Percentiles rank a stretch among this genome's conserved stretches.
phyloP scores from a whole-genome alignment of 176 grass and related monocot species.

The Hordeum vulgare region DNA sequence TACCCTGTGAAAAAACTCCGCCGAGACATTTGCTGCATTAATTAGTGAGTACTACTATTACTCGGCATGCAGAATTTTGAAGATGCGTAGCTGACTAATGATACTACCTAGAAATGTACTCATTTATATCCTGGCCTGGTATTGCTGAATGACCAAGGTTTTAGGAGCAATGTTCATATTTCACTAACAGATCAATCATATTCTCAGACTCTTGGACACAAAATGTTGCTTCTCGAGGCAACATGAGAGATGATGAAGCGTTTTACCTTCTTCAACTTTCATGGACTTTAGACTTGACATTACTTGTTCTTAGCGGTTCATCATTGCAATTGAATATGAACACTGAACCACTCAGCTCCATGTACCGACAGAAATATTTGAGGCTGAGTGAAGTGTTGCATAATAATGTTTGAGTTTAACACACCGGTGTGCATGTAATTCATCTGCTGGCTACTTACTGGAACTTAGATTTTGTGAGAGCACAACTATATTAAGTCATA shows the following conservation, averaged over 20 bases:
- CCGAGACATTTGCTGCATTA: constrained; percentile 11
- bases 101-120: not conserved
- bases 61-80: not conserved
- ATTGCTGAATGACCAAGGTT: constrained; percentile 16
- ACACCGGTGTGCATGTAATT: not conserved
- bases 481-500: not conserved
- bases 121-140: not conserved
- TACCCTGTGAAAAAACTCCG: not conserved
- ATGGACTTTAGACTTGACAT: not conserved
- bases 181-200: not conserved
- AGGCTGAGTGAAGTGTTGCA: not conserved
- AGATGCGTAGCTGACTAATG: not conserved
- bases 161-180: constrained; percentile 8
- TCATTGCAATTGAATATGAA: constrained; percentile 4
- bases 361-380: not conserved
- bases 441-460: not conserved
- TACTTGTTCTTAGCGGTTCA: not conserved
- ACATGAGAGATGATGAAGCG: not conserved
- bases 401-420: not conserved
- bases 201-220: not conserved
- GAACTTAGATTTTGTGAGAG: not conserved
- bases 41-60: constrained; percentile 3
- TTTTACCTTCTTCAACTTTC: constrained; percentile 8
- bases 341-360: constrained; percentile 7
- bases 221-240: not conserved